A percentile compares a stretch with the other conserved stretches of the same genome.
Evolutionary conservation across 2,329 filamentous ascomycete genomes (phyloP).

Genomic region (Furcasterigmium furcatum): DNA sequence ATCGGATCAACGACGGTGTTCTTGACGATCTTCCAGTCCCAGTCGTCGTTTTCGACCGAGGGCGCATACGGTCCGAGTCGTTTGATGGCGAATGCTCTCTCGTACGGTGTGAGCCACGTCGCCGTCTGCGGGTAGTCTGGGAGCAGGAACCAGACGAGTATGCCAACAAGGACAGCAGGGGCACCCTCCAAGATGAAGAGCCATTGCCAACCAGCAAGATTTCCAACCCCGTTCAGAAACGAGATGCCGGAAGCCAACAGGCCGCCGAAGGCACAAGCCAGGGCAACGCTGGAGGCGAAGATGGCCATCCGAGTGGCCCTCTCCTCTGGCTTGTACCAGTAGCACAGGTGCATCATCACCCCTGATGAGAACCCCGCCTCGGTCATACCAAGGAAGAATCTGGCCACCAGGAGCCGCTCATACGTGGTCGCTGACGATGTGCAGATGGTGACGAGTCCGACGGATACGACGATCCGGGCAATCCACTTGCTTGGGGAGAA

Average conservation of each 20-base stretch:
- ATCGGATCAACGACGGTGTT: constrained; percentile 24
- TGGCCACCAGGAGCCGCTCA: constrained; percentile 37
- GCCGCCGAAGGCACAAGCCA: constrained; percentile 59
- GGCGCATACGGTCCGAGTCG: constrained; percentile 25
- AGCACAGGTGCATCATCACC: constrained; percentile 53
- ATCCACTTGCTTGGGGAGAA: constrained; percentile 26
- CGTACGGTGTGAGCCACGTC: constrained; percentile 21
- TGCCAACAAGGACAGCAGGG: constrained; percentile 18
- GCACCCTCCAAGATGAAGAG: constrained; percentile 22
- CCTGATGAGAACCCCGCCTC: constrained; percentile 51
- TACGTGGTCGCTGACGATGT: constrained; percentile 43
- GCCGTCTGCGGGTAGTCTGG: constrained; percentile 27
- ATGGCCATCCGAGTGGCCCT: constrained; percentile 54
- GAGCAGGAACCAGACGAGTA: constrained; percentile 22
- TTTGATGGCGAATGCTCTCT: constrained; percentile 24
- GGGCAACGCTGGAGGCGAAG: constrained; percentile 54
- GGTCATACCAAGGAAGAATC: constrained; percentile 46
- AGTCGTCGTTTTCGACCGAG: constrained; percentile 23
- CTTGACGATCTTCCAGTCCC: constrained; percentile 17
- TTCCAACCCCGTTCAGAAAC: constrained; percentile 26
- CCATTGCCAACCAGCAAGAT: constrained; percentile 9
- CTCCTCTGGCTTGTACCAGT: constrained; percentile 60
- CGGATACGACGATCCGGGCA: constrained; percentile 33
- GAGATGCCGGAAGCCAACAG: constrained; percentile 51
- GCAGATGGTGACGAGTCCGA: constrained; percentile 46